A percentile compares a stretch with the other conserved stretches of the same genome.
Evolutionary conservation across 2,329 filamentous ascomycete species (phyloP).

Genomic region (Aspergillus aculeatus): DNA sequence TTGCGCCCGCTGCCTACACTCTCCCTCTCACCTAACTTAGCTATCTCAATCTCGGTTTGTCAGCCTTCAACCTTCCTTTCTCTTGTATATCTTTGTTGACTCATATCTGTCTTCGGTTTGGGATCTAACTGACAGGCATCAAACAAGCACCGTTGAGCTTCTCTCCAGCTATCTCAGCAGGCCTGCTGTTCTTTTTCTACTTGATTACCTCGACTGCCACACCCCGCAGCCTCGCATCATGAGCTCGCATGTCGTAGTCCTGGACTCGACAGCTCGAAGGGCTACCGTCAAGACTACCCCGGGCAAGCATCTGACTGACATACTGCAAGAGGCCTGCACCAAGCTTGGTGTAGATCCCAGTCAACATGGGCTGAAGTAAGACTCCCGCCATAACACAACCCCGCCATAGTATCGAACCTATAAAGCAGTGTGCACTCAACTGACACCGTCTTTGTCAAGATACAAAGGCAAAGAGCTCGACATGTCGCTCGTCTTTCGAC

Average conservation of each 20-base stretch:
- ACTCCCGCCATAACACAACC: neutral
- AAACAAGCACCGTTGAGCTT: neutral
- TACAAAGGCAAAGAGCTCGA: slow-evolving; percentile 83
- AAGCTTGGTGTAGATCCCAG: slow-evolving; percentile 73
- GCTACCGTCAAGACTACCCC: slow-evolving; percentile 81
- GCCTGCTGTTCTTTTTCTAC: neutral
- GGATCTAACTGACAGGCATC: neutral
- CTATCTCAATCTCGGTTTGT: neutral
- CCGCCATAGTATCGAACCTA: neutral
- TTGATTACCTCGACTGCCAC: slow-evolving; percentile 2
- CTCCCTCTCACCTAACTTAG: slow-evolving; percentile 9
- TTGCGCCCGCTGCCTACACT: slow-evolving; percentile 25
- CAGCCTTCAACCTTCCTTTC: neutral
- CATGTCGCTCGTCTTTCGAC: slow-evolving; percentile 77
- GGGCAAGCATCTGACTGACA: slow-evolving; percentile 75
- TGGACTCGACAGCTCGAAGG: slow-evolving; percentile 75
- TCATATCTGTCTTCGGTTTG: neutral
- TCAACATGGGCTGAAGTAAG: slow-evolving; percentile 78
- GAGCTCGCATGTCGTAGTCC: slow-evolving; percentile 85
- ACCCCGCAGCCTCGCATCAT: slow-evolving; percentile 49
- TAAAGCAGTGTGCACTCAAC: slow-evolving; percentile 6
- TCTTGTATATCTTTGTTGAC: neutral
- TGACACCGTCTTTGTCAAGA: slow-evolving; percentile 43
- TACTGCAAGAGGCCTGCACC: slow-evolving; percentile 81
- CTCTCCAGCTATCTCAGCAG: neutral